Percentiles rank a stretch among this genome's conserved stretches.
These are phyloP conservation scores for Gossypium arboreum DNA, from an alignment of 345 rosid species.

Conservation along the genomic window DNA sequence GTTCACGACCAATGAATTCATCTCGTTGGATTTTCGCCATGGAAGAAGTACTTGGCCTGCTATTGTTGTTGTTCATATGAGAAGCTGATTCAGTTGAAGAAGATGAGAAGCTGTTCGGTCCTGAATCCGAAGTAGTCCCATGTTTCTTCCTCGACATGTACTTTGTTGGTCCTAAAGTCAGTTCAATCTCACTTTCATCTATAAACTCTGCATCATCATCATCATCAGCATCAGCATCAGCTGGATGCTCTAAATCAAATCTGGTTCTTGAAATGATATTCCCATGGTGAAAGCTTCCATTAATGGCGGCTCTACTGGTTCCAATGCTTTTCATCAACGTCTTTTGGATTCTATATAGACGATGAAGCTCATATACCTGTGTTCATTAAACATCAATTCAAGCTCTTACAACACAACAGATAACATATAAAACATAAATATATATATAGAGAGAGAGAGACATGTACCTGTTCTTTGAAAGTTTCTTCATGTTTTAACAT, in stretches of 20 bases:
- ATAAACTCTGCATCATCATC: conserved; percentile 28
- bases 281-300: conserved; percentile 6
- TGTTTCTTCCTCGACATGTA: conserved; percentile 40
- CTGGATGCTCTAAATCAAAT: conserved; percentile 36
- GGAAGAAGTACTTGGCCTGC: neutral
- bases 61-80: conserved; percentile 44
- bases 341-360: conserved; percentile 79
- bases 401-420: neutral
- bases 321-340: conserved; percentile 60
- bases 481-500: conserved; percentile 96
- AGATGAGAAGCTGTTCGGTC: conserved; percentile 64
- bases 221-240: neutral
- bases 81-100: conserved; percentile 57
- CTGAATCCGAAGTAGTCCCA: conserved; percentile 47
- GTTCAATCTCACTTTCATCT: conserved; percentile 82
- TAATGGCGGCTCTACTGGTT: conserved; percentile 17
- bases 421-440: neutral
- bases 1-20: conserved; percentile 17
- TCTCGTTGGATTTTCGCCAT: conserved; percentile 9
- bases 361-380: conserved; percentile 91
- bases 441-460: neutral
- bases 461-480: conserved; percentile 81
- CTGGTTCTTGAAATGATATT: conserved; percentile 16
- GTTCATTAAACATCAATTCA: conserved; percentile 5
- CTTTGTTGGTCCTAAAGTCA: conserved; percentile 74